These are phyloP conservation scores for Penicillium cosmopolitanum DNA, from an alignment of 495 filamentous ascomycete genomes.

Conservation along the genomic window DNA sequence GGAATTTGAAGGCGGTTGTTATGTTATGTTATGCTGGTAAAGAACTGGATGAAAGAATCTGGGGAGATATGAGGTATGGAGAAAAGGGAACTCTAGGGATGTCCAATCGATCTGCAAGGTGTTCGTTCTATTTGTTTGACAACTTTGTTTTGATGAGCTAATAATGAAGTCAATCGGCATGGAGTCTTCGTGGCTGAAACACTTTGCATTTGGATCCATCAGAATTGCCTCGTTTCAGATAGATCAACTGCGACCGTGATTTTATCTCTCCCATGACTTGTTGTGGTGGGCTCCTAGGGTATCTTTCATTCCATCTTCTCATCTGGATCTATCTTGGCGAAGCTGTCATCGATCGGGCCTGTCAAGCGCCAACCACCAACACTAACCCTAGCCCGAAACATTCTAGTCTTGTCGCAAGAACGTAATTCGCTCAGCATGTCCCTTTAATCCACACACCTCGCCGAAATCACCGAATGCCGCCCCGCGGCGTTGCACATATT, in stretches of 20 bases:
- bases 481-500: conserved; percentile 39
- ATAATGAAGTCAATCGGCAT: conserved; percentile 9
- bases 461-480: conserved; percentile 36
- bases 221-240: conserved; percentile 1
- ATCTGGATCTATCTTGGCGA: background rate
- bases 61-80: conserved; percentile 3
- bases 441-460: conserved; percentile 35
- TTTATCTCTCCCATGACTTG: too few relatives aligned
- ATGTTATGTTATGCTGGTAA: too few relatives aligned
- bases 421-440: conserved; percentile 30
- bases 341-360: background rate
- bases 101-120: conserved; percentile 5
- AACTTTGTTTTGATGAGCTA: conserved; percentile 9
- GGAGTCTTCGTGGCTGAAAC: background rate
- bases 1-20: background rate
- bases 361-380: background rate
- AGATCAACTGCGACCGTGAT: background rate
- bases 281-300: too few relatives aligned
- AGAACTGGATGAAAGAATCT: background rate
- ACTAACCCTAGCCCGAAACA: background rate
- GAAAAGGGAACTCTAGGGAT: conserved; percentile 1
- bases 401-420: conserved; percentile 32
- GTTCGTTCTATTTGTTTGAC: conserved; percentile 8
- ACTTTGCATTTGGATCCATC: conserved; percentile 3
- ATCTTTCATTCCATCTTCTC: background rate